Evolutionary conservation across 1,139 yeast species (phyloP).

Genomic region (Suhomyces taliae): DNA sequence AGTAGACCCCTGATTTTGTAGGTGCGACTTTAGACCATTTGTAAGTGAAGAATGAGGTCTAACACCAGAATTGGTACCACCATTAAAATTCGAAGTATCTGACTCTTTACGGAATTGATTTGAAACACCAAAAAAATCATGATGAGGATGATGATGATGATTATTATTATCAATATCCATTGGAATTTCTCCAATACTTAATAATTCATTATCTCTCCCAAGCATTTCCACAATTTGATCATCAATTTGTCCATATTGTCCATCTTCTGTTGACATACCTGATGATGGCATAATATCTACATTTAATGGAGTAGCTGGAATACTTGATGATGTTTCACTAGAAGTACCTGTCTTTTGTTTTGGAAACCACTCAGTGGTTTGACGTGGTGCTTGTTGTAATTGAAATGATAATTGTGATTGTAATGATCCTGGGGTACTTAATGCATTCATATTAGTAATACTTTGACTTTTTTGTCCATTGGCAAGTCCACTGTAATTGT

Average conservation of each 20-base stretch:
- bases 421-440: slow-evolving; percentile 26
- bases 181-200: slow-evolving; percentile 7
- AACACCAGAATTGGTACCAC: slow-evolving; percentile 9
- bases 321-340: slow-evolving; percentile 12
- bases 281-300: slow-evolving; percentile 22
- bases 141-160: too few species aligned
- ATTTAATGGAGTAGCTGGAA: slow-evolving; percentile 22
- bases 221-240: slow-evolving; percentile 11
- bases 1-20: slow-evolving; percentile 6
- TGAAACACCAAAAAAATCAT: neutral
- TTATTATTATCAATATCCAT: slow-evolving; percentile 11
- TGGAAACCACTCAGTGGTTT: neutral
- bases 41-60: slow-evolving; percentile 26
- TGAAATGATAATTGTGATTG: slow-evolving; percentile 18
- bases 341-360: slow-evolving; percentile 2
- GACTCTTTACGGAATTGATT: neutral
- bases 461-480: slow-evolving; percentile 5
- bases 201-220: slow-evolving; percentile 1
- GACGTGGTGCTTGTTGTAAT: slow-evolving; percentile 13
- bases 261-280: neutral
- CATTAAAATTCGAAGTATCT: neutral
- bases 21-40: slow-evolving; percentile 26
- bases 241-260: slow-evolving; percentile 2
- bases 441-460: slow-evolving; percentile 8
- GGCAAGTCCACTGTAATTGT: neutral